A percentile compares a stretch with the other conserved stretches of the same genome.
These are phyloP conservation scores for Davidsoniella virescens DNA, from an alignment of 2,329 filamentous ascomycete species.

Conservation along the genomic window DNA sequence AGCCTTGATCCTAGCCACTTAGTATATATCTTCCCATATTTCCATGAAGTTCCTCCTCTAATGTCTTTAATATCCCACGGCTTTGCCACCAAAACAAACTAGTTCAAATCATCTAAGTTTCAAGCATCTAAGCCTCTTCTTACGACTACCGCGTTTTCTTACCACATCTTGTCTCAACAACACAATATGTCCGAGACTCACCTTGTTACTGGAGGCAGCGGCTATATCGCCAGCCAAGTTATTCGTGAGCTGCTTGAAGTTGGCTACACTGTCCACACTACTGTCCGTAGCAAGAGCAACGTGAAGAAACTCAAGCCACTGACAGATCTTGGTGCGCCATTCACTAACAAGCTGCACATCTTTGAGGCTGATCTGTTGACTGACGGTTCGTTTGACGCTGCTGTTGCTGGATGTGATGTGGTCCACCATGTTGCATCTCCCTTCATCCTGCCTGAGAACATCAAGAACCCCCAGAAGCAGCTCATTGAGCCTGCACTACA, in stretches of 20 bases:
- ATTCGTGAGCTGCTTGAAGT: conserved; percentile 15
- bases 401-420: conserved; percentile 18
- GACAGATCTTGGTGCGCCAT: conserved; percentile 13
- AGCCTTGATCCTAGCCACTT: no score
- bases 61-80: no score
- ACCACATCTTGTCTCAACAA: background rate
- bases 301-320: conserved; percentile 14
- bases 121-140: background rate
- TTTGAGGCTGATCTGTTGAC: conserved; percentile 20
- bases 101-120: background rate
- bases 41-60: no score
- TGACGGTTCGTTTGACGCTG: conserved; percentile 17
- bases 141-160: background rate
- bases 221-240: conserved; percentile 16
- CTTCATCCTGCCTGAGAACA: conserved; percentile 16
- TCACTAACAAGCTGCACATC: conserved; percentile 16
- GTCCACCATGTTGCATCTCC: conserved; percentile 23
- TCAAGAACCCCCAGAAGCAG: conserved; percentile 11
- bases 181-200: conserved; percentile 8
- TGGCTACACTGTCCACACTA: conserved; percentile 14
- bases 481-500: conserved; percentile 15
- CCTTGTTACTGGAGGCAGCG: conserved; percentile 17
- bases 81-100: no score
- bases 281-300: conserved; percentile 12
- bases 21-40: no score